Percentiles rank a stretch among this genome's conserved stretches.
Evolutionary conservation across 2,329 filamentous ascomycete species (phyloP).

Genomic region (Fusarium verrucosum): DNA sequence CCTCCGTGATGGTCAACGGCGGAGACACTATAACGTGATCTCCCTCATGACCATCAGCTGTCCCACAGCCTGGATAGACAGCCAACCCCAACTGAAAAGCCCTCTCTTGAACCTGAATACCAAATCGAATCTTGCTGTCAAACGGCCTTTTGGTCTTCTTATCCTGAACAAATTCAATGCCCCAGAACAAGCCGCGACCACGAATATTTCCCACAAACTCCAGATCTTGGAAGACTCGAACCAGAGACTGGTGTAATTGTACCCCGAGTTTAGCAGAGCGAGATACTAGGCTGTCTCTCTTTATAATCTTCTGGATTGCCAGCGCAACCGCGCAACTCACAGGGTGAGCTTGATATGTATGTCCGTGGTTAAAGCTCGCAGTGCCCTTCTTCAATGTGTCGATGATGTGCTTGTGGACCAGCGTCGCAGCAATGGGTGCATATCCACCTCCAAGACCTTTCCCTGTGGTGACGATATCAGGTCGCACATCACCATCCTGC

Average conservation of each 20-base stretch:
- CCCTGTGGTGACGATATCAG: constrained; percentile 73
- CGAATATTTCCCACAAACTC: constrained; percentile 68
- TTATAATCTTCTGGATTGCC: constrained; percentile 68
- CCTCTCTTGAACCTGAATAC: constrained; percentile 41
- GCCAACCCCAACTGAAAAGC: constrained; percentile 49
- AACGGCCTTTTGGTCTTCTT: constrained; percentile 51
- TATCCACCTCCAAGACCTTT: constrained; percentile 74
- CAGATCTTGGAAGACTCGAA: constrained; percentile 53
- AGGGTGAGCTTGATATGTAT: constrained; percentile 70
- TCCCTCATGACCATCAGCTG: constrained; percentile 66
- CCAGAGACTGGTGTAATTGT: constrained; percentile 56
- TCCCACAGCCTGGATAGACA: constrained; percentile 71
- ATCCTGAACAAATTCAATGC: constrained; percentile 57
- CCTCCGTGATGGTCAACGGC: constrained; percentile 67
- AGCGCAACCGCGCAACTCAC: constrained; percentile 68
- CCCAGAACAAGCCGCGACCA: constrained; percentile 64
- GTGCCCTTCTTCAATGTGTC: constrained; percentile 52
- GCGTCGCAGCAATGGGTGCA: constrained; percentile 67
- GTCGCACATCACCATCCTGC: constrained; percentile 61
- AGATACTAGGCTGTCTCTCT: constrained; percentile 64
- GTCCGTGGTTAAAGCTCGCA: constrained; percentile 60
- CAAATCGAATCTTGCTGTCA: constrained; percentile 40
- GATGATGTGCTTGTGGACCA: constrained; percentile 63
- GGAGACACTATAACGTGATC: constrained; percentile 78
- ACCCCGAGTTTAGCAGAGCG: constrained; percentile 66